Percentiles rank a stretch among this genome's conserved stretches.
Conservation (phyloP, 2,329 filamentous ascomycete species). For the Aspergillus glaucus region DNA sequence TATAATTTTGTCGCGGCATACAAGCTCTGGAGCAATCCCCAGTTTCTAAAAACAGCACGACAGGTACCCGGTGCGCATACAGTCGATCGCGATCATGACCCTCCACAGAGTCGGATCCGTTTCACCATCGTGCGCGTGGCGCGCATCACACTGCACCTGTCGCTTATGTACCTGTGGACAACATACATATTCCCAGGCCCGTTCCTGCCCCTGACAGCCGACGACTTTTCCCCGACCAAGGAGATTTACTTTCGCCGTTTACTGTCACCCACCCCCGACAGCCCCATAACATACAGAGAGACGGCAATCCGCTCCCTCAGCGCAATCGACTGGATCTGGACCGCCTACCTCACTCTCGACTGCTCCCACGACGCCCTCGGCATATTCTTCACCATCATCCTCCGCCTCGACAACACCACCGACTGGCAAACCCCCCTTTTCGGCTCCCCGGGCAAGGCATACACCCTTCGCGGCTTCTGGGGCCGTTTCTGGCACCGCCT, state of each 20-base stretch:
- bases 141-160: not conserved
- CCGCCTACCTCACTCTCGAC: not conserved
- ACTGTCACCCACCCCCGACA: not conserved
- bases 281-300: not conserved
- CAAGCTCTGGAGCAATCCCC: not conserved
- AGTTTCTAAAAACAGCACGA: not conserved
- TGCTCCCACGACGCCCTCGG: not conserved
- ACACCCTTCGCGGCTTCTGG: conserved; percentile 4
- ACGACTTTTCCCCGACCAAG: not conserved
- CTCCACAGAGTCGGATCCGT: not conserved
- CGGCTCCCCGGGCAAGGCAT: not conserved
- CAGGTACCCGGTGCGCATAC: not conserved
- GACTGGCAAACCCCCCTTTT: not conserved
- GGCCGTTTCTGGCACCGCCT: conserved; percentile 5
- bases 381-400: not conserved
- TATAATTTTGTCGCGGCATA: not conserved
- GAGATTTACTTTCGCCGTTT: not conserved
- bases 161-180: not conserved
- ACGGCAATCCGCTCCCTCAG: not conserved
- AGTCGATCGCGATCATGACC: not conserved
- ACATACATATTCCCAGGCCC: not conserved
- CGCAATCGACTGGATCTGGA: not conserved
- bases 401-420: not conserved
- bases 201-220: not conserved
- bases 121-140: not conserved